A percentile compares a stretch with the other conserved stretches of the same genome.
These are phyloP conservation scores for Mycogone perniciosa DNA, from an alignment of 2,329 filamentous ascomycete species.

Conservation along the genomic window DNA sequence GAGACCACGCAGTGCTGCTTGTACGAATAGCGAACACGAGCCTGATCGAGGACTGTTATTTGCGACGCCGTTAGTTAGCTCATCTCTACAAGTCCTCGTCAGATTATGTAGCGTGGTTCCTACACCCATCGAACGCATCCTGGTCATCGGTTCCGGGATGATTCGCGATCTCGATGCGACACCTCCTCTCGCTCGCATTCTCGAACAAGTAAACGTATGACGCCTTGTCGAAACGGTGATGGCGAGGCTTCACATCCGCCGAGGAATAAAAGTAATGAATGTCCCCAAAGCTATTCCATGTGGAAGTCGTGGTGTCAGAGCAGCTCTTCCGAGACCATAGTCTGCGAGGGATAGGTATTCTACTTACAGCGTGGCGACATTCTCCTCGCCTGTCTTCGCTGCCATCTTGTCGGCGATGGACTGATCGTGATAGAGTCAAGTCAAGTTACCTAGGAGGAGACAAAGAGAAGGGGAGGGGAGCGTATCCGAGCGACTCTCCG, in stretches of 20 bases:
- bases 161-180: conserved; percentile 71
- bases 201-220: conserved; percentile 79
- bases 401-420: conserved; percentile 32
- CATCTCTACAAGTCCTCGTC: no score
- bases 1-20: conserved; percentile 67
- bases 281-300: conserved; percentile 60
- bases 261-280: conserved; percentile 72
- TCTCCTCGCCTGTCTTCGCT: conserved; percentile 42
- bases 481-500: no score
- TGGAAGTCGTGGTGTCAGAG: background rate
- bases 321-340: background rate
- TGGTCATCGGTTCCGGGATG: conserved; percentile 67
- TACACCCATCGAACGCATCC: conserved; percentile 72
- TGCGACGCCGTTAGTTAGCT: conserved; percentile 14
- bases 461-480: no score
- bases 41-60: conserved; percentile 55
- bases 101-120: conserved; percentile 25
- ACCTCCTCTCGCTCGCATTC: conserved; percentile 58
- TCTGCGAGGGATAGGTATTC: background rate
- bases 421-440: no score
- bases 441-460: no score
- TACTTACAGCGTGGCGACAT: conserved; percentile 45
- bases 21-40: conserved; percentile 63
- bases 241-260: conserved; percentile 60
- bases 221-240: conserved; percentile 73